These are phyloP conservation scores for Globisporangium sylvaticum DNA, from an alignment of 352 stramenopile genomes.

Conservation along the genomic window DNA sequence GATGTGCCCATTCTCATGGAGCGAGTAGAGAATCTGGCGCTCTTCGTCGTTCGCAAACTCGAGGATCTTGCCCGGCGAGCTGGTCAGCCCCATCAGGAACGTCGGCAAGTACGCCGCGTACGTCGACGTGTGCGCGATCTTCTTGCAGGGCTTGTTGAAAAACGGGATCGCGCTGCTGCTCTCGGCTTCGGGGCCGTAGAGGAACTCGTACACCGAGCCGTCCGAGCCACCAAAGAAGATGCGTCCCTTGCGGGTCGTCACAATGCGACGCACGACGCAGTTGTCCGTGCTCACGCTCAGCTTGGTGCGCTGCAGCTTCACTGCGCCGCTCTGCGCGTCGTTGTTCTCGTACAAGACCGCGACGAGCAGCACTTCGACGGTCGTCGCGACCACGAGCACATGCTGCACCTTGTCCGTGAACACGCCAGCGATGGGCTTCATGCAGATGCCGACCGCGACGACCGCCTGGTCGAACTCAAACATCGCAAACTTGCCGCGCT, in stretches of 20 bases:
- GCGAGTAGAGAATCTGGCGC: conserved; percentile 89
- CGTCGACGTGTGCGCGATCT: conserved; percentile 89
- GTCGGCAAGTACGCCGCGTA: conserved; percentile 74
- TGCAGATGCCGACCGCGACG: conserved; percentile 88
- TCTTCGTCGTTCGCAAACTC: conserved; percentile 88
- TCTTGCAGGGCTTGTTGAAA: conserved; percentile 82
- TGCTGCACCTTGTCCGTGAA: conserved; percentile 93
- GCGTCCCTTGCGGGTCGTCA: conserved; percentile 78
- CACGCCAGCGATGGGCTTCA: conserved; percentile 82
- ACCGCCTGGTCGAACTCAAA: conserved; percentile 92
- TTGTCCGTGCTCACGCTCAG: conserved; percentile 92
- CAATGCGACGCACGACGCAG: conserved; percentile 90
- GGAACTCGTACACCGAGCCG: conserved; percentile 92
- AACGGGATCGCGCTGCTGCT: conserved; percentile 29
- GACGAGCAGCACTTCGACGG: conserved; percentile 92
- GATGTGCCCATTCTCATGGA: conserved; percentile 80
- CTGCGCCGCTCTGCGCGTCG: conserved; percentile 22
- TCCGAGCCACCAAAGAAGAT: conserved; percentile 97
- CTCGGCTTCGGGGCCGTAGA: conserved; percentile 57
- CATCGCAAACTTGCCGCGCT: conserved; percentile 72
- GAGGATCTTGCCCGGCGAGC: conserved; percentile 78
- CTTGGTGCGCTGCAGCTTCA: conserved; percentile 79
- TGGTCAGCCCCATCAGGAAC: conserved; percentile 74
- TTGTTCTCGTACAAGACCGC: conserved; percentile 80
- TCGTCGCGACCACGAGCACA: conserved; percentile 93